Evolutionary conservation across 1,139 yeast genomes (phyloP).

Genomic region (Casaregolazyma suthepensis): DNA sequence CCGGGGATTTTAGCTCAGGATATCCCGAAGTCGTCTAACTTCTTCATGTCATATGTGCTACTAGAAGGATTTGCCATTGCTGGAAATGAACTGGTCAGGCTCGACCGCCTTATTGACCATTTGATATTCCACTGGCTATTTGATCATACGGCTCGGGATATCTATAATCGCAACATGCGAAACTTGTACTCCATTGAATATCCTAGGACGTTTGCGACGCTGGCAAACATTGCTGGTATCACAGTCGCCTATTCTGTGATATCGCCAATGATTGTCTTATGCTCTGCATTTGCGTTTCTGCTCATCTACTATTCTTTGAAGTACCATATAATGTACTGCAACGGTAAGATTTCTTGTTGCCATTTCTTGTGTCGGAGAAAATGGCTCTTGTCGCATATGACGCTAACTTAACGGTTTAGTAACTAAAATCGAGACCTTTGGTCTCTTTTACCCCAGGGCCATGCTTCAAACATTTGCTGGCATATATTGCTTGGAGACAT

Average conservation of each 20-base stretch:
- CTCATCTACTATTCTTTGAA: conserved; percentile 61
- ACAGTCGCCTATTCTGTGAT: conserved; percentile 71
- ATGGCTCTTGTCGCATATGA: neutral
- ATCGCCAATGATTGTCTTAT: conserved; percentile 68
- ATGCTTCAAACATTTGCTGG: conserved; percentile 73
- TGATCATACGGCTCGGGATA: conserved; percentile 28
- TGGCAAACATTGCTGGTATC: conserved; percentile 57
- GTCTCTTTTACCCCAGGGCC: conserved; percentile 66
- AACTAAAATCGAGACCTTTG: conserved; percentile 59
- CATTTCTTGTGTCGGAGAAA: neutral
- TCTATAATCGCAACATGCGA: conserved; percentile 29
- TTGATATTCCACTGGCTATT: conserved; percentile 34
- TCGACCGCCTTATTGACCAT: conserved; percentile 12
- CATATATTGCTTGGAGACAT: conserved; percentile 69
- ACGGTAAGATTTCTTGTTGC: conserved; percentile 24
- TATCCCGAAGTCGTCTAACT: conserved; percentile 75
- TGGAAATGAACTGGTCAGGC: conserved; percentile 36
- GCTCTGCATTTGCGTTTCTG: conserved; percentile 52
- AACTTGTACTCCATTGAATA: conserved; percentile 67
- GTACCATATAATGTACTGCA: conserved; percentile 47
- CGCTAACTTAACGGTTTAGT: conserved; percentile 8
- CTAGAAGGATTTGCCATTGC: conserved; percentile 68
- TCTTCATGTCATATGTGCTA: conserved; percentile 68
- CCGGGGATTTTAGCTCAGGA: conserved; percentile 67
- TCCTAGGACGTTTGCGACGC: conserved; percentile 60